Evolutionary conservation across 1,139 yeast genomes (phyloP), one percentile per base, ranked within the genome.

Genomic region (Blastobotrys apis): DNA sequence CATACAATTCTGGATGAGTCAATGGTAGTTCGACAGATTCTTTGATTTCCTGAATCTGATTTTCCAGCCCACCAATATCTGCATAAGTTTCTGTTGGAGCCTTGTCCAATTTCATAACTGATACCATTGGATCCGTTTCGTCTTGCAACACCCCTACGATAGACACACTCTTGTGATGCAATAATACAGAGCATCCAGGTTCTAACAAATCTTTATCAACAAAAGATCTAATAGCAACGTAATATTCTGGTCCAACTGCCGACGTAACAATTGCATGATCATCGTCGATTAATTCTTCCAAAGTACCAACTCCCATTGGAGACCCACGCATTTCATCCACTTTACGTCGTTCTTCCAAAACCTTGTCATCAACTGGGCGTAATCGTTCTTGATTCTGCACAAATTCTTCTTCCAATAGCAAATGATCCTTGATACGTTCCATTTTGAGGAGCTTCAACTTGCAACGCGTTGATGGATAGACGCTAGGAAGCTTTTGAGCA

Each of bases 261-360:
- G 94, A 81, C 32, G 97, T 87, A 37, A 92, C 97, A 71, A 92
- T 94, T 17, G 98, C 99, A 66, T 94, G 98, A 64, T 92, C 98
- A 65, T 92, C 98, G 63, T 92, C 98, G 56, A 92, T 87, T 49
- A 94, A 85, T 69, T 92, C 99, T 63, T 92, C 98, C 59, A 92
- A 74, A 3, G 96, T 88, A 39, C 99, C 99, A 49, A 94, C 86
- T 33, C 95, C 83, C 87, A 92, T 84, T 47, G 99, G 99, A 37
- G 88, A 81, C 9, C 99, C 98, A 66, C 98, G 80, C 62, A 92
- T 78, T 57, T 90, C 97, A 61, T 92, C 97, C 47, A 94, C 84
- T 66, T 90, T 88, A 57, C 87, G 90, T 58, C 96, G 76, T 66
- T 92, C 99, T 65, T 92, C 98, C 17, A 87, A 94, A 62, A 90